Percentiles rank a stretch among this genome's conserved stretches.
phyloP scores from a whole-genome alignment of 139 green algal genomes.

The Monoraphidium neglectum region DNA sequence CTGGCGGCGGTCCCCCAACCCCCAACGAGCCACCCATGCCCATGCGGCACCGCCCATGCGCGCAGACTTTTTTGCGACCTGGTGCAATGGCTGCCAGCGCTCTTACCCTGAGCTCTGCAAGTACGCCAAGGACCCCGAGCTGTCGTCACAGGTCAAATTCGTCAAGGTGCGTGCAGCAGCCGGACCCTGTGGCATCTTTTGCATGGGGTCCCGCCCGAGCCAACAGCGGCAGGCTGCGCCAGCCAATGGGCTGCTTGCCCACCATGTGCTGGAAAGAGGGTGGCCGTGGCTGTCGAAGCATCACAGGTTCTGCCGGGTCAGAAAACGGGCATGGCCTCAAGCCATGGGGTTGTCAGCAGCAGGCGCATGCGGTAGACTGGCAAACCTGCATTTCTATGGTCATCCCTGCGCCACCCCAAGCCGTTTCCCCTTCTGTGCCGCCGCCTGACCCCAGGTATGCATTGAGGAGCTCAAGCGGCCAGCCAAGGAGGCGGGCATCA shows the following conservation, averaged over 20 bases:
- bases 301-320: no score
- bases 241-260: no score
- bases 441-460: conserved; percentile 34
- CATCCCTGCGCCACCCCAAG: no score
- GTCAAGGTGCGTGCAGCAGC: conserved; percentile 40
- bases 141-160: conserved; percentile 48
- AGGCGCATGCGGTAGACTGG: neutral
- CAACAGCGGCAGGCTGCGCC: no score
- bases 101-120: conserved; percentile 51
- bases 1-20: neutral
- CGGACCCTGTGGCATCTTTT: neutral
- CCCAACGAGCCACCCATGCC: neutral
- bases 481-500: conserved; percentile 40
- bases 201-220: no score
- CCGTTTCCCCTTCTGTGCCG: no score
- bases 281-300: no score
- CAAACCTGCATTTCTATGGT: neutral
- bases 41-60: no score
- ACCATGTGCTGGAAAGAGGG: no score
- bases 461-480: conserved; percentile 51
- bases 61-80: conserved; percentile 34
- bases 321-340: no score
- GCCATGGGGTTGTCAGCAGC: no score
- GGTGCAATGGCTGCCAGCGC: conserved; percentile 53
- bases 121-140: conserved; percentile 22